phyloP scores from a whole-genome alignment of 1,284 basidiomycete genomes.

The Singerocomus inundabilis region DNA sequence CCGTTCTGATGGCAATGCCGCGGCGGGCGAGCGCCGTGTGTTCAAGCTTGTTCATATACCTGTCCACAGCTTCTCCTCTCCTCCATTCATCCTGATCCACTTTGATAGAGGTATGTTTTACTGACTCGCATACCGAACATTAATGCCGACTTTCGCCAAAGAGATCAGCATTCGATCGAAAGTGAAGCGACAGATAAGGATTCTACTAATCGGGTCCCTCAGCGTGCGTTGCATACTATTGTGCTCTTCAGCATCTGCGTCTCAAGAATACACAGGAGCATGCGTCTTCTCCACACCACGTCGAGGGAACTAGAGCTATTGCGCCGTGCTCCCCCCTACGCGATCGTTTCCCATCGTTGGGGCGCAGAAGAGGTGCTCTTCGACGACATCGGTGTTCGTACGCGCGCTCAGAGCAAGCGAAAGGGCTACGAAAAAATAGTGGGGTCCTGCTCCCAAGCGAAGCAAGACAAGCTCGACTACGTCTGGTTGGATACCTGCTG shows the following conservation, averaged over 20 bases:
- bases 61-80: background rate
- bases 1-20: constrained; percentile 1
- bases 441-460: constrained; percentile 19
- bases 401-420: constrained; percentile 11
- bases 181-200: background rate
- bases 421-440: constrained; percentile 25
- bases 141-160: background rate
- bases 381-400: constrained; percentile 21
- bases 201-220: background rate
- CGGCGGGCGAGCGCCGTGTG: constrained; percentile 13
- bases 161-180: background rate
- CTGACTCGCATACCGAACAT: background rate
- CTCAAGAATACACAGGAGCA: constrained; percentile 13
- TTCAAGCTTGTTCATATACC: background rate
- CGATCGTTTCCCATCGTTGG: constrained; percentile 28
- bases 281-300: constrained; percentile 43
- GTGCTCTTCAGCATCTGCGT: background rate
- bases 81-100: no score
- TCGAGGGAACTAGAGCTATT: constrained; percentile 21
- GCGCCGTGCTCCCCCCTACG: constrained; percentile 12
- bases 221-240: constrained; percentile 6
- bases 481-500: constrained; percentile 34
- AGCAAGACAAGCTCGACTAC: constrained; percentile 13
- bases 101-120: background rate
- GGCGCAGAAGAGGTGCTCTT: constrained; percentile 28